phyloP scores from a whole-genome alignment of 192 early-diverging fungal species.

The Paraglomus occultum region DNA sequence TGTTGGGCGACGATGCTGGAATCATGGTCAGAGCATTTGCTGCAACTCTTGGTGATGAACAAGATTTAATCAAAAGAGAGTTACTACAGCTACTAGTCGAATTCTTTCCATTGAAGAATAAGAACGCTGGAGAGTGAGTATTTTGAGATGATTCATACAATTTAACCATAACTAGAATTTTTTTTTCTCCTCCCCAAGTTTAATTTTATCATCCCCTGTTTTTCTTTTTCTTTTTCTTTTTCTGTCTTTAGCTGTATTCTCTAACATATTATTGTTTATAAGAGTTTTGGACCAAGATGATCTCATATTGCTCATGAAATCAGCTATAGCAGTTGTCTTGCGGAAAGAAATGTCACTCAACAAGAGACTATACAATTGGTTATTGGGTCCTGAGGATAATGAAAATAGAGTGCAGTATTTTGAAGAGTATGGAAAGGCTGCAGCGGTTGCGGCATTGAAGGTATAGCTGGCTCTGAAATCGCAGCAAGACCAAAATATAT shows the following conservation, averaged over 20 bases:
- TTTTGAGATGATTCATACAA: not conserved
- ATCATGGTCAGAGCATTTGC: slow-evolving; percentile 77
- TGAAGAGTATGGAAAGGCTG: slow-evolving; percentile 47
- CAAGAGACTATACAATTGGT: slow-evolving; percentile 88
- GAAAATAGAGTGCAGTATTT: slow-evolving; percentile 54
- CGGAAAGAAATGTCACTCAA: slow-evolving; percentile 94
- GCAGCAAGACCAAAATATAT: not conserved
- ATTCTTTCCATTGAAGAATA: slow-evolving; percentile 60
- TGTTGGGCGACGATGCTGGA: slow-evolving; percentile 67
- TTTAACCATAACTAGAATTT: not conserved
- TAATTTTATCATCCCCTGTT: no score
- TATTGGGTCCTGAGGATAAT: slow-evolving; percentile 56
- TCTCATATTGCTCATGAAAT: slow-evolving; percentile 60
- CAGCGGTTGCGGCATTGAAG: slow-evolving; percentile 55
- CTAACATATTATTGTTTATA: not conserved
- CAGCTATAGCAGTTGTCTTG: slow-evolving; percentile 78
- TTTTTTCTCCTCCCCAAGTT: no score
- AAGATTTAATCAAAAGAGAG: slow-evolving; percentile 78
- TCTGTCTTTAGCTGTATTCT: slow-evolving; percentile 9
- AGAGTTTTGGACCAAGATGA: slow-evolving; percentile 67
- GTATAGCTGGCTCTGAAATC: slow-evolving; percentile 27
- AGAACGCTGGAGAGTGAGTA: slow-evolving; percentile 38
- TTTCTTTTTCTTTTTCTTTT: no score
- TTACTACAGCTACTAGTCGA: slow-evolving; percentile 80
- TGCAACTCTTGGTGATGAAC: slow-evolving; percentile 66